Base-by-base conservation (phyloP, 805 yeast species). In the Teunomyces pallodes region DNA sequence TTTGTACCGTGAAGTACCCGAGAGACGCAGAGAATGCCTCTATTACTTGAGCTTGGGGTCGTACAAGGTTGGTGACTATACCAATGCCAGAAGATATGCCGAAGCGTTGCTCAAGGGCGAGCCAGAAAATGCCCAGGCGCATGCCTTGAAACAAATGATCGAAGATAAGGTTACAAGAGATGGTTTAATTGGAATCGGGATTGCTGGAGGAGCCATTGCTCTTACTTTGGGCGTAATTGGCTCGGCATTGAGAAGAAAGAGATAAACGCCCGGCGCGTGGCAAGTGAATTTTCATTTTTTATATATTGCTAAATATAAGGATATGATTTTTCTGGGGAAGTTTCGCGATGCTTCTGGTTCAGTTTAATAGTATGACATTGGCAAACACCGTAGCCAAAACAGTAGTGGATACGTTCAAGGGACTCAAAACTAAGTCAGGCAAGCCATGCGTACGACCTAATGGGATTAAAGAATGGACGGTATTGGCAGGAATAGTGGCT, bases 1-100 rank as follows among this genome's bases (percentile, higher is more conserved):
- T 39, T 67, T 81, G 20, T 92, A 86, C 68, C 81, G 85, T 55
- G 89, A 82, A 43, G 85, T 86, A 0, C 92, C 96, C 0, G 79
- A 81, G 46, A 79, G 96, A 67, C 80, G 97, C 58, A 76, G 97
- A 48, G 99, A 94, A 64, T 85, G 95, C 49, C 74, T 94, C 31
- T 94, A 90, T 62, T 94, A 94, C 65, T 70, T 94, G 50, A 80
- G 96, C 3, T 74, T 94, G 43, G 98, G 97, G 0, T 84, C 94
- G 45, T 91, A 78, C 66, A 92, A 92, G 65, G 72, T 90, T 5
- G 95, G 96, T 9, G 97, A 94, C 60, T 90, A 84, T 61, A 70
- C 86, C 33, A 87, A 89, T 61, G 90, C 97, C 3, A 82, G 94
- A 57, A 73, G 92, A 54, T 94, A 92, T 64, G 81, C 89, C 3